A percentile compares a stretch with the other conserved stretches of the same genome.
phyloP scores from a whole-genome alignment of 176 grass and related monocot genomes.

The Stipa capillata region DNA sequence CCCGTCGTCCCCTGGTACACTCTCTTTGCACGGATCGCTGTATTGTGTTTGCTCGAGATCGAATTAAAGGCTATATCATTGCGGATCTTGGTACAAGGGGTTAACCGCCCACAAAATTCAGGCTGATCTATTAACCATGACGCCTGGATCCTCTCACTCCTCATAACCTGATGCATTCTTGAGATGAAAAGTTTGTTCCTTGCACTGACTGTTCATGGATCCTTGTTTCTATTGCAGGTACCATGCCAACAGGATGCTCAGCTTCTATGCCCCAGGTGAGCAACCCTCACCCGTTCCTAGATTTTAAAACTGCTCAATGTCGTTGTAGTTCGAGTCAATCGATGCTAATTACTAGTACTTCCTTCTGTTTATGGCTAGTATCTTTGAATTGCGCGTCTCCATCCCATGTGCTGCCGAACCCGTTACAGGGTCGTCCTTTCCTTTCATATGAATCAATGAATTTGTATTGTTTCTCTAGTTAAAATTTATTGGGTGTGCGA shows the following conservation, averaged over 20 bases:
- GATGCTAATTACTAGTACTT: not conserved
- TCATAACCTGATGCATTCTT: not conserved
- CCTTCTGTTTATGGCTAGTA: not conserved
- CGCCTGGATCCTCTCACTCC: not conserved
- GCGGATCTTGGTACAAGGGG: not conserved
- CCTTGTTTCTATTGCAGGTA: constrained; percentile 45
- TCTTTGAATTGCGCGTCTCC: not conserved
- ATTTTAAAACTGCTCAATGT: not conserved
- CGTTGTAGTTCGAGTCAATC: not conserved
- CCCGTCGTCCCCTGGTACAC: constrained; percentile 58
- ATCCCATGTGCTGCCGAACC: not conserved
- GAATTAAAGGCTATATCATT: not conserved
- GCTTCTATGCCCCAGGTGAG: constrained; percentile 97
- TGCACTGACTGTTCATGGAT: not conserved
- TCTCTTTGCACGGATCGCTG: not conserved
- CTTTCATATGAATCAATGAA: not conserved
- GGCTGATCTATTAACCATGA: not conserved
- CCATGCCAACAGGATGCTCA: constrained; percentile 95
- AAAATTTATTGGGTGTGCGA: not conserved
- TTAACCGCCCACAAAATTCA: not conserved
- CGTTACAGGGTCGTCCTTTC: not conserved
- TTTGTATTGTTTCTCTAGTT: not conserved
- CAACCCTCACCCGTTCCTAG: not conserved
- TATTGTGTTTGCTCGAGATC: not conserved
- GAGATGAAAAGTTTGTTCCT: not conserved